Conservation (phyloP, 352 stramenopile genomes). For the Lagenidium sp. region DNA sequence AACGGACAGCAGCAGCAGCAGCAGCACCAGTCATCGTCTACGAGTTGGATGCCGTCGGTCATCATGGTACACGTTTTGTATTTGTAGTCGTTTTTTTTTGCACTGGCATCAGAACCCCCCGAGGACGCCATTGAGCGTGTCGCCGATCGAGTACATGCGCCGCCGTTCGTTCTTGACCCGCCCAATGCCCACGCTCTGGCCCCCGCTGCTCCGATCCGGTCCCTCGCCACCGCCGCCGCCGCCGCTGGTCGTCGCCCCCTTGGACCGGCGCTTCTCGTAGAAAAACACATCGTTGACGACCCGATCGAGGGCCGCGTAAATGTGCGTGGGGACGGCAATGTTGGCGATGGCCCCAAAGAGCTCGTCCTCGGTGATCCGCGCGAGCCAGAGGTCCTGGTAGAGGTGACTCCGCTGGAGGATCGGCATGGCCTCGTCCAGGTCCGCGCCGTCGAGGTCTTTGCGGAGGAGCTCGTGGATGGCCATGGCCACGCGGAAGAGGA, state of each 20-base stretch:
- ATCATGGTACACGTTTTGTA: no score
- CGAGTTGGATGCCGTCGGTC: no score
- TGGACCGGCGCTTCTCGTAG: constrained; percentile 52
- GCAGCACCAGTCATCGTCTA: no score
- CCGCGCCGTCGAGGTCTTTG: constrained; percentile 32
- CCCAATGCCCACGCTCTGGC: constrained; percentile 59
- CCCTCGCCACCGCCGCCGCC: constrained; percentile 53
- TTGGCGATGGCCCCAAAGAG: constrained; percentile 58
- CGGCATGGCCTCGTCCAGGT: constrained; percentile 72
- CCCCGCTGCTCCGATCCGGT: constrained; percentile 38
- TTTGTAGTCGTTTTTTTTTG: no score
- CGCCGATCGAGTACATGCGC: constrained; percentile 70
- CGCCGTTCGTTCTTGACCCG: constrained; percentile 57
- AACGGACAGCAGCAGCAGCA: no score
- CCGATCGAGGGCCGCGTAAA: constrained; percentile 59
- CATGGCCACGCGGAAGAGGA: constrained; percentile 76
- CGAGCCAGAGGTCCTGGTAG: constrained; percentile 52
- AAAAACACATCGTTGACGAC: constrained; percentile 84
- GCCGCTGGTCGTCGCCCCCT: constrained; percentile 6
- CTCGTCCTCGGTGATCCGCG: constrained; percentile 48
- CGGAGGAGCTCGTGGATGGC: constrained; percentile 70
- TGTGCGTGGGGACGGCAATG: constrained; percentile 54
- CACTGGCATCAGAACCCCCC: constrained; percentile 52
- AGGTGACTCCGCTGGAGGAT: constrained; percentile 60
- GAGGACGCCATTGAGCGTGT: constrained; percentile 64